phyloP scores from a whole-genome alignment of 805 yeast species.

The Ogataea populi-albae region DNA sequence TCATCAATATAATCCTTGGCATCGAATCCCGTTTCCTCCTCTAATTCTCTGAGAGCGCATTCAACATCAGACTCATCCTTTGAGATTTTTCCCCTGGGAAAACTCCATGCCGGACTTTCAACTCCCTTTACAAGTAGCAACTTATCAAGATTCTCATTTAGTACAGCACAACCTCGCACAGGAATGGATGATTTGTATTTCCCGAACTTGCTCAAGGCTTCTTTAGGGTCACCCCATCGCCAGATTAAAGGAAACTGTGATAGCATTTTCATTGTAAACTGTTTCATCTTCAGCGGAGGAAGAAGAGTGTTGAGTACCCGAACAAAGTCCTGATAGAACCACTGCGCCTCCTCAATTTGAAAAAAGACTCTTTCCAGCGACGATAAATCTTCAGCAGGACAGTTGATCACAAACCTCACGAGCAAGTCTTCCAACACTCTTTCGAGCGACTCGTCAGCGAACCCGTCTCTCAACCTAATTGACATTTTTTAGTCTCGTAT shows the following conservation, averaged over 20 bases:
- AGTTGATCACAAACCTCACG: conserved; percentile 86
- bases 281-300: conserved; percentile 74
- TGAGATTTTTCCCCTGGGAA: conserved; percentile 95
- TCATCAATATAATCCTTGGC: conserved; percentile 64
- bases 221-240: conserved; percentile 82
- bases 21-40: conserved; percentile 93
- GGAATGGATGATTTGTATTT: conserved; percentile 88
- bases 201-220: conserved; percentile 75
- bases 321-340: conserved; percentile 90
- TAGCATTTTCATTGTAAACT: conserved; percentile 66
- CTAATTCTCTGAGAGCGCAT: conserved; percentile 89
- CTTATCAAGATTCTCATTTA: conserved; percentile 67
- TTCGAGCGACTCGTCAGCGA: conserved; percentile 65
- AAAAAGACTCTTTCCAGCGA: conserved; percentile 80
- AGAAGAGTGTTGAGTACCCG: conserved; percentile 68
- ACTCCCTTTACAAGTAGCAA: conserved; percentile 80
- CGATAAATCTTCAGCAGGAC: conserved; percentile 87
- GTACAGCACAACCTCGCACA: conserved; percentile 91
- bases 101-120: conserved; percentile 82
- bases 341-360: conserved; percentile 96
- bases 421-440: conserved; percentile 79
- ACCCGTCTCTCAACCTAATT: conserved; percentile 37
- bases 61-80: conserved; percentile 85
- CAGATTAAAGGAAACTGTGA: conserved; percentile 72
- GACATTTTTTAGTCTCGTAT: no score